Evolutionary conservation across 2,329 filamentous ascomycete species (phyloP), one percentile per base, ranked within the genome.

Genomic region (Cercospora sojina): DNA sequence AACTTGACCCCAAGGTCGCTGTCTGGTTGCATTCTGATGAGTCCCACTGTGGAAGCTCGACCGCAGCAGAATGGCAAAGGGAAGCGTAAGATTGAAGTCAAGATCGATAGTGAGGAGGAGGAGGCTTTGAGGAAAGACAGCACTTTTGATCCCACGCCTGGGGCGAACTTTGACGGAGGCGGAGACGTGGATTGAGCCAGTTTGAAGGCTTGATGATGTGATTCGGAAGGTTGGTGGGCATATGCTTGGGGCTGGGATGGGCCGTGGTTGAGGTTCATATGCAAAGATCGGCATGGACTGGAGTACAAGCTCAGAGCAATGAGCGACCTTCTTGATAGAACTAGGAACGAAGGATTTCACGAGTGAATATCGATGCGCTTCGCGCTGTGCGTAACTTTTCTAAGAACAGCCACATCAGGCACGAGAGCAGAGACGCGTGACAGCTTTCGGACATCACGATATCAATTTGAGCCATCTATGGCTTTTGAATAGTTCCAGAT

Each of bases 71-170:
- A 16, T 16, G 63, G 29, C 10, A 62, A 61, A 43, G 64, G 64
- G 16, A 65, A 65, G 47, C 29, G 5, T 20, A 55, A 60, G 32
- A 62, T 65, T 16, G 31, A 35, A 23, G 31, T 35, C 29, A 27
- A 58, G 57, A 49, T 59, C 43, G 43, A 56, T 18, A 49, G 51
- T 35, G 57, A 59, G 20, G 49, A 58, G 23, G 55, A 64, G 25
- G 62, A 64, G 41, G 18, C 10, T 8, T 38, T 59, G 38, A 64
- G 41, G n/a, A 63, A 41, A 29, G 60, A 63, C 60, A 57, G 49
- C 49, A 63, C 60, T 63, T 41, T 27, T 29, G 60, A 56, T 20
- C 51, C 35, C 7, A 56, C 43, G 49, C 18, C 32, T 51, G 41
- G 13, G 3, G 13, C 18, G 13, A 49, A 25, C 13, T 9, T 49